Evolutionary conservation across 768 basidiomycete genomes (phyloP), one percentile per base, ranked within the genome.

Genomic region (Trametes gibbosa): DNA sequence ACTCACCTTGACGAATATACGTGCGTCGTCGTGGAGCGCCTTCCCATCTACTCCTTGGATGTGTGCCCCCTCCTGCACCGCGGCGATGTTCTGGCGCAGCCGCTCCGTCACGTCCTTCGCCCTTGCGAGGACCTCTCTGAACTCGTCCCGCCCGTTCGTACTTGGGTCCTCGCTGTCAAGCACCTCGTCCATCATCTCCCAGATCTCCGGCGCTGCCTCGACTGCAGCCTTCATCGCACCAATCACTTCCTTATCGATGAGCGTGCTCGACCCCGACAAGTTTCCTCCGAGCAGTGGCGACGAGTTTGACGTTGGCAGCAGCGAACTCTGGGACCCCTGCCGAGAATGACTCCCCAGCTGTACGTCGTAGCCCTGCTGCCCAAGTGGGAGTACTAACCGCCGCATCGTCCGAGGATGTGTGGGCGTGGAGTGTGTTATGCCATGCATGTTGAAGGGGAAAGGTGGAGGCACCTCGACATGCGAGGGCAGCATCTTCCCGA

Each of bases 401-500:
- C 70, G 69, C 32, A 64, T 45, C 6, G 63, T 60, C 34, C 74
- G 69, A 21, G 63, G 65, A 17, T 69, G 73, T 13, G 67, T 68
- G 16, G 66, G 64, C 10, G 69, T 63, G n/a, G 65, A 57, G 43
- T 40, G 59, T 50, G n/a, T 62, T 37, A 50, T 48, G 3, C 54
- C 62, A n/a, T 3, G 13, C 13, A 47, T 40, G 17, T 53, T 62
- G 42, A 85, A 81, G 4, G 82, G 81, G 14, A 79, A 75, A 39
- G 67, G 72, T 3, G 71, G 68, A n/a, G 60, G 60, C 32, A 54
- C 53, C 2, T 75, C 57, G 45, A 85, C 81, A 63, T 83, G 82
- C n/a, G 86, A 87, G 8, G 90, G 88, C 50, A 91, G 70, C 54
- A 83, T 78, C 72, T 87, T 92, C 40, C 95, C 95, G 50, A 91